Base-by-base conservation (phyloP, 768 basidiomycete species). In the Rhodotorula graminis region DNA sequence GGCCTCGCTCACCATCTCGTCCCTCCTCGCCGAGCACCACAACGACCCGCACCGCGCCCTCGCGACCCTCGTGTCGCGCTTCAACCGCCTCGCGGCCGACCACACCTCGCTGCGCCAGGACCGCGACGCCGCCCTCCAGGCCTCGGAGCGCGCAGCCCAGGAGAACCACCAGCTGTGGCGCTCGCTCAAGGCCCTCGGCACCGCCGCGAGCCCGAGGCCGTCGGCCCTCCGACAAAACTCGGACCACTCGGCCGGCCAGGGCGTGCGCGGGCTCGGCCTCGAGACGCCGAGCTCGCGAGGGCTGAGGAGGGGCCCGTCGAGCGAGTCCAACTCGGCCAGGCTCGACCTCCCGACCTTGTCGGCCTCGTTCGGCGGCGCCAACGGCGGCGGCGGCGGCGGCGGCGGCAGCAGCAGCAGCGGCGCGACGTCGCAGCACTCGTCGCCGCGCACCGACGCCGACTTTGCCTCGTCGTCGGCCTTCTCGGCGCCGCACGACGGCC, bases 101-200 rank as follows among this genome's bases (percentile, higher is more conserved):
- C 49, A 50, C 49, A 47, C 66, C 27, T 53, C 47, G 27, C 46
- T 71, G 19, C 23, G 33, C 12, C 66, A 65, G 31, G 69, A 68
- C 18, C 61, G 61, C 40, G 62, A 60, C 3, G 57, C 56, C 2
- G 71, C 71, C 1, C 31, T 58, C 16, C 55, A 52, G 4, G 61
- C 61, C 27, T 58, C 65, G 2, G 65, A 75, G 52, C 49, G 71
- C 4, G 52, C 53, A 29, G 71, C 64, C 2, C 31, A 47, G 23
- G 74, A 75, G 71, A 75, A 75, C 33, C 59, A 67, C 33, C 67
- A 67, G 57, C 64, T 75, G n/a, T 75, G 74, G 74, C 57, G 71
- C 52, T 67, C 61, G 18, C 33, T 75, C 37, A 75, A 75, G 69
- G 58, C 57, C 1, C 57, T 50, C 33, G 68, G 55, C 16, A 55